Evolutionary conservation across 441 rosid species (phyloP), one percentile per base, ranked within the genome.

Genomic region (Lepidium campestre): DNA sequence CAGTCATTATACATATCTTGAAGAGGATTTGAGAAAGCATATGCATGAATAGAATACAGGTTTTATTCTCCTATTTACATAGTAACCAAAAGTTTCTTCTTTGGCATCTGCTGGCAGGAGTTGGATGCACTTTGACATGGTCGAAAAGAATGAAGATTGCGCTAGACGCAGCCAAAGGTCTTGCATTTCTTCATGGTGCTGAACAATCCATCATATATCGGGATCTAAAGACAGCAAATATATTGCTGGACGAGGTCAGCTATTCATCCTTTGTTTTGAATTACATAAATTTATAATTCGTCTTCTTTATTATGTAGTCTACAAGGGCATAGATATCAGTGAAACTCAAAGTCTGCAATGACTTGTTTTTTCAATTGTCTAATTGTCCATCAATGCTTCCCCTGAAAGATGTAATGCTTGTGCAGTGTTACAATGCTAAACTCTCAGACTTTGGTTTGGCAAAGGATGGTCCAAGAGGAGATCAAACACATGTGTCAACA

Each of bases 401-500:
- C 19, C 74, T 75, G 74, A 81, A 71, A 55, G 59, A 40, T 46
- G 44, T 47, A 37, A 39, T 72, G 50, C 57, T 73, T 40, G 27
- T 81, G 82, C 82, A 93, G 99, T 78, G 86, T 69, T 94, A 86
- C 66, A 86, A 77, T 66, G 97, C 99, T 65, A 91, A 94, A 77
- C 98, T 94, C 73, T 90, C 99, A 39, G 99, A 94, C 75, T 94
- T 91, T 70, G 99, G 99, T 47, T 88, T 91, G 41, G 99, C 99
- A 53, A 94, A 94, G 79, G 99, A 94, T 73, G 99, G 99, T 29
- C 99, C 99, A 15, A 88, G 90, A 79, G 98, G 99, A 61, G 99
- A 94, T 71, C 98, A 94, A 79, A 94, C 99, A 25, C 99, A 94
- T 68, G 98, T 94, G 53, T 94, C 99, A 48, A 94, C 98, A 42